Percentiles rank a stretch among this genome's conserved stretches.
Conservation (phyloP, 2,329 filamentous ascomycete species). For the Fusarium albosuccineum region DNA sequence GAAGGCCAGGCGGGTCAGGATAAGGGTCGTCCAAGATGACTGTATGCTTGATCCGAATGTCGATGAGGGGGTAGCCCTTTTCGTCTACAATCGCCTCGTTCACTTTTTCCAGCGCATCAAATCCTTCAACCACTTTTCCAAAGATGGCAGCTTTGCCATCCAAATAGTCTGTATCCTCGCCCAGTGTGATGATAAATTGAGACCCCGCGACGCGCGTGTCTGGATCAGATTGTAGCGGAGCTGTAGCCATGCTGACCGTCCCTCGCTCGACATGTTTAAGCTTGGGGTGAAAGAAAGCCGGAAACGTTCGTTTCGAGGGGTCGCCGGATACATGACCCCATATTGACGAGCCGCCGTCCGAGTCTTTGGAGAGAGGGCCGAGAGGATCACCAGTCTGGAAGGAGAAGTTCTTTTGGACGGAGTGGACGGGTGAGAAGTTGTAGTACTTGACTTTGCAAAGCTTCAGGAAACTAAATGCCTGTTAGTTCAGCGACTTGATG, state of each 20-base stretch:
- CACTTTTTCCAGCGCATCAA: constrained; percentile 93
- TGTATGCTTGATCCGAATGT: constrained; percentile 95
- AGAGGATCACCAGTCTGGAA: constrained; percentile 97
- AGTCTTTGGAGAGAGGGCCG: constrained; percentile 84
- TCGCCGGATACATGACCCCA: constrained; percentile 83
- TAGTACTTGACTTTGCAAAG: constrained; percentile 99
- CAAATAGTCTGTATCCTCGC: constrained; percentile 88
- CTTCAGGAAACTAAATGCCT: constrained; percentile 84
- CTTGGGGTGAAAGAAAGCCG: constrained; percentile 86
- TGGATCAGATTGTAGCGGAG: constrained; percentile 78
- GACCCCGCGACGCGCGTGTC: constrained; percentile 87
- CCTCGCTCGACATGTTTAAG: constrained; percentile 90
- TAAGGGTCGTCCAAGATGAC: constrained; percentile 93
- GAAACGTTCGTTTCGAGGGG: constrained; percentile 80
- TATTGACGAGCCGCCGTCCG: constrained; percentile 93
- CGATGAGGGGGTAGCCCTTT: constrained; percentile 87
- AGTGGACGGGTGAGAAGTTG: constrained; percentile 95
- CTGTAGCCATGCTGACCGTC: constrained; percentile 98
- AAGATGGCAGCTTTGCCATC: constrained; percentile 97
- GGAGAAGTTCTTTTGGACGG: constrained; percentile 93
- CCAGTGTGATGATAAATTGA: constrained; percentile 94
- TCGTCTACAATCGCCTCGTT: constrained; percentile 91
- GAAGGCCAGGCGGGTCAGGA: constrained; percentile 81
- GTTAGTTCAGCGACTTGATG: constrained; percentile 54
- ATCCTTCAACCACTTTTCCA: constrained; percentile 94